A percentile compares a stretch with the other conserved stretches of the same genome.
phyloP scores from a whole-genome alignment of 495 filamentous ascomycete genomes.

The Viridothelium virens region DNA sequence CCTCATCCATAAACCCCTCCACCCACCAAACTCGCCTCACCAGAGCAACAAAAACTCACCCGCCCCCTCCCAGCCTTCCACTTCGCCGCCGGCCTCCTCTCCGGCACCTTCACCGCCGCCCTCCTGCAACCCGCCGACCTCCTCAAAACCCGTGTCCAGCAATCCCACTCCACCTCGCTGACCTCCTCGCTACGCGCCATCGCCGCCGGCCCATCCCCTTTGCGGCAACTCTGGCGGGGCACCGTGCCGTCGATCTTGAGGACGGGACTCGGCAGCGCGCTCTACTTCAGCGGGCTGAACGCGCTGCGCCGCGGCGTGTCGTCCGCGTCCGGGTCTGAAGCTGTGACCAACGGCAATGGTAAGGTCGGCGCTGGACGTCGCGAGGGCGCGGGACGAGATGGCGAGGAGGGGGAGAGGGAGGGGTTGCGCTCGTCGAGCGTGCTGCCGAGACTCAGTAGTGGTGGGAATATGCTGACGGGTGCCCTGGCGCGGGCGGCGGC shows the following conservation, averaged over 20 bases:
- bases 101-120: conserved; percentile 76
- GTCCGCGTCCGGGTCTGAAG: conserved; percentile 18
- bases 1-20: neutral
- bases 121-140: conserved; percentile 94
- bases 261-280: conserved; percentile 83
- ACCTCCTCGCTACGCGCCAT: conserved; percentile 63
- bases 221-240: conserved; percentile 85
- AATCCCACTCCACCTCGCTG: conserved; percentile 59
- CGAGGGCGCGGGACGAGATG: conserved; percentile 3
- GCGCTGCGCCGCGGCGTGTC: conserved; percentile 57
- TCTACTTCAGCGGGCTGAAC: conserved; percentile 91
- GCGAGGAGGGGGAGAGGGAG: conserved; percentile 2
- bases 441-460: conserved; percentile 75
- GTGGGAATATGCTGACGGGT: conserved; percentile 77
- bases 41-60: neutral
- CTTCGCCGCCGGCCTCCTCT: conserved; percentile 80
- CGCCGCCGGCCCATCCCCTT: conserved; percentile 48
- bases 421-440: conserved; percentile 52
- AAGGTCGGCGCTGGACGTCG: neutral
- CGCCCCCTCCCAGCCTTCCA: conserved; percentile 52
- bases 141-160: conserved; percentile 92
- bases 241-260: conserved; percentile 85
- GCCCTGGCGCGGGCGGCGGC: conserved; percentile 75
- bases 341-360: neutral
- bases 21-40: neutral